A percentile compares a stretch with the other conserved stretches of the same genome.
Evolutionary conservation across 2,329 filamentous ascomycete species (phyloP).

Genomic region (Xylariaceae sp.): DNA sequence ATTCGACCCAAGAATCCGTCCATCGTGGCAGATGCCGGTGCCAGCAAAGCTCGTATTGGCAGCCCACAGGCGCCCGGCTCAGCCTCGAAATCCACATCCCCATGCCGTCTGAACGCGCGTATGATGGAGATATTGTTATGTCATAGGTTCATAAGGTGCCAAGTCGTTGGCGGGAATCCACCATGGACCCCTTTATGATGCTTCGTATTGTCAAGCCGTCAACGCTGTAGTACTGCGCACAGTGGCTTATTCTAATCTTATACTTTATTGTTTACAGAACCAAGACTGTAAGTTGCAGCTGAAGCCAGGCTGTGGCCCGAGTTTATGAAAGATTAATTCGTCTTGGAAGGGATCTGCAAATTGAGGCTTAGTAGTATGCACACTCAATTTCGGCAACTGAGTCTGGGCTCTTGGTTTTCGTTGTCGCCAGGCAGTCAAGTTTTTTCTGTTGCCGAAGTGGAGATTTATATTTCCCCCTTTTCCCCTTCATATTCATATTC

Average conservation of each 20-base stretch:
- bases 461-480: slow-evolving; percentile 17
- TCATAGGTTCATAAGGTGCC: slow-evolving; percentile 14
- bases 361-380: slow-evolving; percentile 1
- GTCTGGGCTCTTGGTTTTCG: slow-evolving; percentile 11
- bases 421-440: not conserved
- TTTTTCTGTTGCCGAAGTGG: slow-evolving; percentile 4
- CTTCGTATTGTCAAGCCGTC: slow-evolving; percentile 9
- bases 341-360: slow-evolving; percentile 8
- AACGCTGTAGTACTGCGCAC: not conserved
- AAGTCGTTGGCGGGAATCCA: slow-evolving; percentile 3
- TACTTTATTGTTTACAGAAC: too few species aligned
- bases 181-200: slow-evolving; percentile 12
- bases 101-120: slow-evolving; percentile 7
- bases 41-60: slow-evolving; percentile 27
- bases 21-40: slow-evolving; percentile 17
- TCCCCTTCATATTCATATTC: slow-evolving; percentile 1
- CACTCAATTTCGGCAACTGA: slow-evolving; percentile 11
- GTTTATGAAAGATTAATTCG: slow-evolving; percentile 3
- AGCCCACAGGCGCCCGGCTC: slow-evolving; percentile 24
- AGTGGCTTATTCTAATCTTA: too few species aligned
- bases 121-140: slow-evolving; percentile 20
- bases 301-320: not conserved
- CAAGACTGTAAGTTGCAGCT: too few species aligned
- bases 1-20: slow-evolving; percentile 6
- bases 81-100: slow-evolving; percentile 24